phyloP scores from a whole-genome alignment of 164 flowering plant species.

The Nelumbo lutea region DNA sequence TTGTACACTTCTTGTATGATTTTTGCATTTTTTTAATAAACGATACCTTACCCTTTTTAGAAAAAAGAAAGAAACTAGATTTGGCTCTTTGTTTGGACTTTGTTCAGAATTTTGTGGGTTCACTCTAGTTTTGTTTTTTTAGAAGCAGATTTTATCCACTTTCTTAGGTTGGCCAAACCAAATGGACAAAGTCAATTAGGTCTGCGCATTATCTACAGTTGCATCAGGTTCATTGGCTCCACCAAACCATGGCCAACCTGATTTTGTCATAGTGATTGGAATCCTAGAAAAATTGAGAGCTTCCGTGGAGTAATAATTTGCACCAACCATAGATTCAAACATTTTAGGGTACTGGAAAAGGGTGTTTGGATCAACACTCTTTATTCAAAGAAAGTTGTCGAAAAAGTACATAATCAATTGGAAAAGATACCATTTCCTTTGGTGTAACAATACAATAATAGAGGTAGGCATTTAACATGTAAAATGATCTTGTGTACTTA shows the following conservation, averaged over 20 bases:
- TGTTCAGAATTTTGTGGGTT: no score
- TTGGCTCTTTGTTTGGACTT: no score
- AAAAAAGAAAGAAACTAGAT: no score
- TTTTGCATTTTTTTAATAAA: no score
- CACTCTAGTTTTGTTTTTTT: no score
- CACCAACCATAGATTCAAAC: slow-evolving; percentile 98
- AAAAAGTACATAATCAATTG: slow-evolving; percentile 86
- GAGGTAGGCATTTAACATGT: slow-evolving; percentile 89
- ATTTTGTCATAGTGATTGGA: slow-evolving; percentile 73
- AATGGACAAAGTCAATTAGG: slow-evolving; percentile 17
- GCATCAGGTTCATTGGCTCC: slow-evolving; percentile 82
- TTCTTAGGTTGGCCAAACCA: no score
- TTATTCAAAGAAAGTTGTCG: slow-evolving; percentile 51
- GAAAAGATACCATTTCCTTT: slow-evolving; percentile 71
- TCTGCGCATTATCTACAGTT: slow-evolving; percentile 58
- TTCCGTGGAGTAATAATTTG: slow-evolving; percentile 71
- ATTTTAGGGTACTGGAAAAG: slow-evolving; percentile 72
- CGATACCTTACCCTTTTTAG: no score
- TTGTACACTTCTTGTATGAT: no score
- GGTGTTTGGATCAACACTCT: slow-evolving; percentile 90
- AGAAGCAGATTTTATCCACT: no score
- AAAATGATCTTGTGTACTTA: slow-evolving; percentile 61
- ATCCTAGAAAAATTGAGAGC: slow-evolving; percentile 63
- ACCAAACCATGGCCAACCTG: slow-evolving; percentile 93
- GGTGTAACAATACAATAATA: slow-evolving; percentile 74